Evolutionary conservation across 2,329 filamentous ascomycete species (phyloP), one percentile per base, ranked within the genome.

Genomic region (Microdochium trichocladiopsis): DNA sequence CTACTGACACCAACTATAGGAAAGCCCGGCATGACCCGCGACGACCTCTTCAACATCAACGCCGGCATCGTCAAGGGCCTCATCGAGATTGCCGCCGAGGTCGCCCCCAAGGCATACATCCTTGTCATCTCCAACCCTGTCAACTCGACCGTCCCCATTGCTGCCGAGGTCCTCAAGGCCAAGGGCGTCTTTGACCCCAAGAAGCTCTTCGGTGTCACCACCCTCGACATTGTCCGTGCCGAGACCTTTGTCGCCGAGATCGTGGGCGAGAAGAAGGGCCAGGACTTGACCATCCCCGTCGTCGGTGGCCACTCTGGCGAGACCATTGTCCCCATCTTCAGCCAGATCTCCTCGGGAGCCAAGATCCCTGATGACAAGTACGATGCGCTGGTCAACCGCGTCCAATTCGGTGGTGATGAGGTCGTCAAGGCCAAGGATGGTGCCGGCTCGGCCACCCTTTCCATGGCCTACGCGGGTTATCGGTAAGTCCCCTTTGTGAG

Each of bases 11-110:
- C 47, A 63, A 59, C 25, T 50, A 16, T 59, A 96, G 93, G 93
- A 76, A 97, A 97, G 83, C 94, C 94, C 64, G 94, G 94, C 66
- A 99, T 99, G 94, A 96, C 89, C 73, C 91, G 94, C 77, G 94
- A 99, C 66, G 94, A 97, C 70, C 89, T 99, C 55, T 99, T 99
- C 88, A 96, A 96, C 78, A 96, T 96, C 81, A 99, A 99, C 72
- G 94, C 94, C 56, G 90, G 92, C 65, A 99, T 99, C 68, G 94
- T 99, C 68, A 90, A 94, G 76, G 91, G 90, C 63, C 82, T 99
- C 61, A 87, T 95, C 63, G 88, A 95, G 79, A 86, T 88, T 51
- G 84, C 90, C 64, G 91, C 93, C 63, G 86, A 96, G 69, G 84
- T 87, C 67, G 86, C 86, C 69, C 94, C 94, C 69, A 95, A 96